Percentiles rank a stretch among this genome's conserved stretches.
Conservation (phyloP, 768 basidiomycete genomes). For the Gloeophyllum trabeum region DNA sequence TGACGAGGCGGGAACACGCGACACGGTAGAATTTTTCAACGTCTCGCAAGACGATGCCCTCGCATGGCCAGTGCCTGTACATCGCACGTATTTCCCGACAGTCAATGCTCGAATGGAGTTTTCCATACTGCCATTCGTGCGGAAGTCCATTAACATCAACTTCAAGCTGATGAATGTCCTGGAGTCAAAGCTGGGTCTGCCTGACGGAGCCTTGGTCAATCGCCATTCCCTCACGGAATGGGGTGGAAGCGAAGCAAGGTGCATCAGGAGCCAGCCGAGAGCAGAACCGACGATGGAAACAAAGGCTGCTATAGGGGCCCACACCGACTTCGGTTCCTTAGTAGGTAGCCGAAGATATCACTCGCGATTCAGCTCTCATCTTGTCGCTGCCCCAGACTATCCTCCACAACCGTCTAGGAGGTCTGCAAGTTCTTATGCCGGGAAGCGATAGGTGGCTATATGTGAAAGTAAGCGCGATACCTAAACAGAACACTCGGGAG, state of each 20-base stretch:
- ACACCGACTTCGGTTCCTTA: slow-evolving; percentile 69
- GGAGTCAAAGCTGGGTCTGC: slow-evolving; percentile 43
- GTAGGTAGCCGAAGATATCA: slow-evolving; percentile 20
- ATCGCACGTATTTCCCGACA: slow-evolving; percentile 45
- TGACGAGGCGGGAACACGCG: slow-evolving; percentile 44
- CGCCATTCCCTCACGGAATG: slow-evolving; percentile 32
- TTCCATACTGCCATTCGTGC: slow-evolving; percentile 42
- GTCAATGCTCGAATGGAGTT: slow-evolving; percentile 38
- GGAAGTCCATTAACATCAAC: slow-evolving; percentile 46
- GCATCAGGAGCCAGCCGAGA: slow-evolving; percentile 25
- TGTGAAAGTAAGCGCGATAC: slow-evolving; percentile 21
- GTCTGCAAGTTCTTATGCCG: slow-evolving; percentile 31
- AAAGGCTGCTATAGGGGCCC: slow-evolving; percentile 43
- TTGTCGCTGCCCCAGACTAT: neutral
- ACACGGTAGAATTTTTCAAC: slow-evolving; percentile 55
- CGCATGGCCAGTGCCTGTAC: slow-evolving; percentile 39
- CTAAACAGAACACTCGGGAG: neutral
- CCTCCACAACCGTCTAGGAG: slow-evolving; percentile 26
- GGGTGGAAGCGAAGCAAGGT: slow-evolving; percentile 47
- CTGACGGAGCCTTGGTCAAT: slow-evolving; percentile 29
- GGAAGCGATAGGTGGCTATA: slow-evolving; percentile 27
- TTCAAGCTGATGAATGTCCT: slow-evolving; percentile 41
- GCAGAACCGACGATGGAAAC: slow-evolving; percentile 15
- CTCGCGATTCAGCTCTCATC: neutral
- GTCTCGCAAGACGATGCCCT: slow-evolving; percentile 60